Conservation (phyloP, 768 basidiomycete genomes). For the Xerocomellus intermedius region DNA sequence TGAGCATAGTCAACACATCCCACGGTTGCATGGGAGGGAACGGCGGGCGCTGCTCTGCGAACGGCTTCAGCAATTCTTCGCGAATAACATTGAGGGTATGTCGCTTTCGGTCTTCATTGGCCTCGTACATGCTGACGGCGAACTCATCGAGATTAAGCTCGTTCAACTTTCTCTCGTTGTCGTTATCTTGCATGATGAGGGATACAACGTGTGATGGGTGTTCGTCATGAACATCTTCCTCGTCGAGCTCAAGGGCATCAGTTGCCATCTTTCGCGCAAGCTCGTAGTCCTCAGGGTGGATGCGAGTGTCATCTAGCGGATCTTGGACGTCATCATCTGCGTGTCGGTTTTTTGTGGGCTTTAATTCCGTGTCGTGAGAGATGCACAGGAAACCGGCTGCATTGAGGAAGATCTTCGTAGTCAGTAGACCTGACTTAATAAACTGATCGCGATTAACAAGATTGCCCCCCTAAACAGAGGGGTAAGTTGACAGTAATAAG, state of each 20-base stretch:
- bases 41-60: slow-evolving; percentile 64
- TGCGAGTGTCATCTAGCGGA: slow-evolving; percentile 91
- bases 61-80: slow-evolving; percentile 79
- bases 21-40: slow-evolving; percentile 67
- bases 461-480: slow-evolving; percentile 67
- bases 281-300: slow-evolving; percentile 98
- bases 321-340: slow-evolving; percentile 73
- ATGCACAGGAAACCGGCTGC: slow-evolving; percentile 91
- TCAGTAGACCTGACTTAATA: slow-evolving; percentile 74
- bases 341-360: slow-evolving; percentile 57
- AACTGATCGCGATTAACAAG: slow-evolving; percentile 87
- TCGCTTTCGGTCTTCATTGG: slow-evolving; percentile 82
- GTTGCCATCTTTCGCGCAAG: slow-evolving; percentile 98
- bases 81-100: slow-evolving; percentile 88
- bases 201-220: slow-evolving; percentile 90
- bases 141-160: slow-evolving; percentile 96
- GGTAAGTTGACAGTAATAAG: not conserved
- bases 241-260: slow-evolving; percentile 95
- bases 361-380: slow-evolving; percentile 64
- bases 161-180: slow-evolving; percentile 76
- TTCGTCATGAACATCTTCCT: slow-evolving; percentile 91
- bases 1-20: slow-evolving; percentile 93
- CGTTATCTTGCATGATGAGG: slow-evolving; percentile 78
- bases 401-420: slow-evolving; percentile 88
- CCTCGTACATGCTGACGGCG: slow-evolving; percentile 85